Evolutionary conservation across 768 basidiomycete genomes (phyloP), one percentile per base, ranked within the genome.

Genomic region (Panellus pusillus): DNA sequence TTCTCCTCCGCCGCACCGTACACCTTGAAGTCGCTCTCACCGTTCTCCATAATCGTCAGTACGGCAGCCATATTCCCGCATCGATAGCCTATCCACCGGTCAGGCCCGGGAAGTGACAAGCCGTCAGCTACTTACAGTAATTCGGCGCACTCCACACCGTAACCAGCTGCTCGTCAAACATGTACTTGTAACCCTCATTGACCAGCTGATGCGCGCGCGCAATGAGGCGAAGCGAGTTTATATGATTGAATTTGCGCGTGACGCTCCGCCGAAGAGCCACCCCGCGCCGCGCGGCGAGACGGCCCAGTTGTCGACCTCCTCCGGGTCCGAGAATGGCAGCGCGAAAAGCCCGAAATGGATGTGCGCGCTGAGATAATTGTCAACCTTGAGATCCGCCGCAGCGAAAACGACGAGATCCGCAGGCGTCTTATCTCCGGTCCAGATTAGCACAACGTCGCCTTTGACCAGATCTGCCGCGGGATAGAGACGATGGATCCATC

Each of bases 191-290:
- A 1, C 93, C 93, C 69, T 95, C 93, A 69, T 95, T 93, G 1
- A 98, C 96, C 17, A 98, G 85, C 66, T 98, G 96, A 68, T 98
- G 96, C 1, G 96, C 96, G 32, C 96, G 84, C 2, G 95, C 95
- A 62, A 98, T 93, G 38, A 98, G 82, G 9, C 75, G 78, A 17
- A 98, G 82, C 29, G 83, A 79, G 66, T 98, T 98, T 52, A 93
- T 85, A 67, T 96, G 92, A 61, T 93, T 95, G 79, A 98, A 98
- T 85, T 96, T 93, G 58, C 77, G 78, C 8, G 94, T 93, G 1
- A 98, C 91, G 49, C 77, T 84, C 13, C 85, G 7, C 95, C 95
- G 60, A 98, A 97, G 18, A 97, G 73, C 90, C 93, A 98, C 0
- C 96, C 96, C 6, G 96, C 96, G 17, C 96, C 96, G 36, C 96